phyloP scores from a whole-genome alignment of 2,329 filamentous ascomycete genomes.

The Cercospora sp. region DNA sequence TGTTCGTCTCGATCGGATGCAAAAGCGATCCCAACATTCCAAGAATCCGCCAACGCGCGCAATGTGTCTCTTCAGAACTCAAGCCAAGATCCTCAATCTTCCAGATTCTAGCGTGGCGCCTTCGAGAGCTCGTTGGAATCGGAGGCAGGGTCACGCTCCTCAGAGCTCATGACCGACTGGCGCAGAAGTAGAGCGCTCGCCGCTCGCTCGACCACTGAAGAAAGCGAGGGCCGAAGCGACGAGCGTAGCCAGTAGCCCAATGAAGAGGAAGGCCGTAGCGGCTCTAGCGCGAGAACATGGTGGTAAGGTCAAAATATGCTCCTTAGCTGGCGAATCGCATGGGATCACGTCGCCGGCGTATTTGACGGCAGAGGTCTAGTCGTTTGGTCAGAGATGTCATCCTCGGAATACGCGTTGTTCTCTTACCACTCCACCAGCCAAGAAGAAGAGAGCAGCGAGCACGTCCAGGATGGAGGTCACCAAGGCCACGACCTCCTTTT shows the following conservation, averaged over 20 bases:
- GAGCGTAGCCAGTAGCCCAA: conserved; percentile 12
- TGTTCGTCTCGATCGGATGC: neutral
- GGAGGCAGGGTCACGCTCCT: too few relatives aligned
- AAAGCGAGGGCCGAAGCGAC: conserved; percentile 10
- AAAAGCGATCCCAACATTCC: neutral
- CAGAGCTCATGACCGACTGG: neutral
- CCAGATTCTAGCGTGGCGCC: too few relatives aligned
- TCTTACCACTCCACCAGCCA: conserved; percentile 21
- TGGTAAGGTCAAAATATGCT: neutral
- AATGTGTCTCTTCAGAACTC: too few relatives aligned
- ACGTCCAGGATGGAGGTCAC: conserved; percentile 12
- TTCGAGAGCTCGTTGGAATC: too few relatives aligned
- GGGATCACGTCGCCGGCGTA: neutral
- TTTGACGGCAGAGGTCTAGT: conserved; percentile 6
- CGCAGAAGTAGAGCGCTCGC: neutral
- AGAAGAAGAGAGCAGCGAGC: conserved; percentile 21
- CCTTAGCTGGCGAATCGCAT: neutral
- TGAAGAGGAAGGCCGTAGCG: conserved; percentile 19
- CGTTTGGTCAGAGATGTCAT: neutral
- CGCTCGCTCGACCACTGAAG: neutral
- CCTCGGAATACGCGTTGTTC: too few relatives aligned
- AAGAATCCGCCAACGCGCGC: neutral
- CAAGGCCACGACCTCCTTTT: conserved; percentile 5
- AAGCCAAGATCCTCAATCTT: too few relatives aligned
- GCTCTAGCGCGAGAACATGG: conserved; percentile 10